phyloP scores from a whole-genome alignment of 1,284 basidiomycete genomes.

The Vanrija humicola region DNA sequence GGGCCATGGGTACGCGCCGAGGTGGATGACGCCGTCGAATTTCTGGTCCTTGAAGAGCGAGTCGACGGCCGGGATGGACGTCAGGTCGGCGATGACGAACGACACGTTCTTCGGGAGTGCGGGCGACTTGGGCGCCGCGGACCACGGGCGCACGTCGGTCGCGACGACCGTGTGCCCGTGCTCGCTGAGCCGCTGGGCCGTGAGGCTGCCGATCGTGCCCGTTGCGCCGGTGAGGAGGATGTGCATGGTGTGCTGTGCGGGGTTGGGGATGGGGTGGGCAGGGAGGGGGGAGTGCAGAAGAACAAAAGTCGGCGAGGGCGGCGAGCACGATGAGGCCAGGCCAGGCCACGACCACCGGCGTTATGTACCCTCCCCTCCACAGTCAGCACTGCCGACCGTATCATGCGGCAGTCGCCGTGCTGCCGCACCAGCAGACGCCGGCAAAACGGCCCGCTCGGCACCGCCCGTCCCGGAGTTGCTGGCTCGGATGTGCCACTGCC shows the following conservation, averaged over 20 bases:
- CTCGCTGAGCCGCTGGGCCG: constrained; percentile 24
- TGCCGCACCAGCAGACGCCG: too few relatives aligned
- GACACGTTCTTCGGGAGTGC: constrained; percentile 1
- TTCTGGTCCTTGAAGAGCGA: constrained; percentile 19
- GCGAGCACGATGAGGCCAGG: too few relatives aligned
- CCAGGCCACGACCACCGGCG: too few relatives aligned
- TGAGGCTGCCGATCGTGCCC: constrained; percentile 31
- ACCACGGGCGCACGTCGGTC: constrained; percentile 32
- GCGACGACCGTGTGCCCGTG: constrained; percentile 35
- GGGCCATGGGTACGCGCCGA: constrained; percentile 45
- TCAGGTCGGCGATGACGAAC: constrained; percentile 32
- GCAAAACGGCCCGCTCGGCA: too few relatives aligned
- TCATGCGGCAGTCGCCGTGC: too few relatives aligned
- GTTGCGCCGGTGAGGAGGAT: constrained; percentile 46
- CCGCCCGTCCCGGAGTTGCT: too few relatives aligned
- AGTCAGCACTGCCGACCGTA: too few relatives aligned
- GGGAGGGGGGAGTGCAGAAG: too few relatives aligned
- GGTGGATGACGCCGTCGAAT: constrained; percentile 45
- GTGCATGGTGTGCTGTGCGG: constrained; percentile 20
- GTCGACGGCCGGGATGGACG: constrained; percentile 22
- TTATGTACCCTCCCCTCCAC: too few relatives aligned
- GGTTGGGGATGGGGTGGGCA: too few relatives aligned
- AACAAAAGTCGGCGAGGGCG: too few relatives aligned
- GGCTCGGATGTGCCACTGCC: too few relatives aligned
- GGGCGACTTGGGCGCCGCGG: not conserved